phyloP scores from a whole-genome alignment of 2,329 filamentous ascomycete genomes.

The Dactylonectria macrodidyma region DNA sequence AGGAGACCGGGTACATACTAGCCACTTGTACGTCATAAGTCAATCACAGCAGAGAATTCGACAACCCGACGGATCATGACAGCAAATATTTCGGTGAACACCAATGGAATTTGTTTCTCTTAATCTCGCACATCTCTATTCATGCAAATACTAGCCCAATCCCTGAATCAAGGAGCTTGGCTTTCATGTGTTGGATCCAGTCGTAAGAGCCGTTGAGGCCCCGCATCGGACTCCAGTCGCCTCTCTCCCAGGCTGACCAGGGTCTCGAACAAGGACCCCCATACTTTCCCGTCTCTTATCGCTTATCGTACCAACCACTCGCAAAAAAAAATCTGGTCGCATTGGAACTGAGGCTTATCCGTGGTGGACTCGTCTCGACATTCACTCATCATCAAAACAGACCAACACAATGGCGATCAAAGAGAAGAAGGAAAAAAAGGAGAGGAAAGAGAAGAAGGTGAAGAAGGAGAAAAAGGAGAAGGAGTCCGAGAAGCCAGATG shows the following conservation, averaged over 20 bases:
- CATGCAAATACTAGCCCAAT: constrained; percentile 12
- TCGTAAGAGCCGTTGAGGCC: constrained; percentile 24
- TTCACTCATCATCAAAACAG: constrained; percentile 21
- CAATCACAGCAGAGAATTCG: neutral
- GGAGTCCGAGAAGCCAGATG: constrained; percentile 14
- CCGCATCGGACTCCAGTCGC: constrained; percentile 26
- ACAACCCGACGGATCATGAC: neutral
- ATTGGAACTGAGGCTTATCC: neutral
- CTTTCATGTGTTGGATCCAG: constrained; percentile 10
- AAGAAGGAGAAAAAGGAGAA: constrained; percentile 30
- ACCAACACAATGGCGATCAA: constrained; percentile 45
- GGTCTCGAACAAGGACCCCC: constrained; percentile 32
- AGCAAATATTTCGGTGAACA: neutral
- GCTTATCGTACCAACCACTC: constrained; percentile 42
- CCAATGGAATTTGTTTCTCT: constrained; percentile 1
- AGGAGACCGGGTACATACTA: neutral
- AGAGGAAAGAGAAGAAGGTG: constrained; percentile 31
- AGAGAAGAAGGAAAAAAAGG: constrained; percentile 45
- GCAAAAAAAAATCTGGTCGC: constrained; percentile 35
- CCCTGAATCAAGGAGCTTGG: constrained; percentile 28
- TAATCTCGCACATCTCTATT: neutral
- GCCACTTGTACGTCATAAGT: neutral
- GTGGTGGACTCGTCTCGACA: constrained; percentile 2
- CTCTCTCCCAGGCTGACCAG: constrained; percentile 5
- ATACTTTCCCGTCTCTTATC: constrained; percentile 42